A percentile compares a stretch with the other conserved stretches of the same genome.
Evolutionary conservation across 164 flowering plant species (phyloP).

Genomic region (Liquidambar formosana): DNA sequence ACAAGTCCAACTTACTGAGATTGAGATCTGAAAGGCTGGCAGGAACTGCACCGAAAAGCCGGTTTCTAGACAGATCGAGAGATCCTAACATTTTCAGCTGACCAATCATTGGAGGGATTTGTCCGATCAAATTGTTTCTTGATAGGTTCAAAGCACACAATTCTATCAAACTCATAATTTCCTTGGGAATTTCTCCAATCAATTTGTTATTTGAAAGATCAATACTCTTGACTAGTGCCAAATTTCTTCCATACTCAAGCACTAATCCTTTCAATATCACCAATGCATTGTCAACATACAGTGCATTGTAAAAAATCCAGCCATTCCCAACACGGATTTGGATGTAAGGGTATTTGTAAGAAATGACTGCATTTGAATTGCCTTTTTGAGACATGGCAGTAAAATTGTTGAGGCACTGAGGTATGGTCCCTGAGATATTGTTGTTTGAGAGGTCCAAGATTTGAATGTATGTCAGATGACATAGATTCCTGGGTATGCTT

Average conservation of each 20-base stretch:
- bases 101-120: slow-evolving; percentile 23
- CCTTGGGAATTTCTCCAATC: slow-evolving; percentile 24
- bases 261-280: slow-evolving; percentile 18
- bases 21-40: slow-evolving; percentile 5
- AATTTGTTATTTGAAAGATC: slow-evolving; percentile 31
- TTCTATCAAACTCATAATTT: background rate
- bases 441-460: slow-evolving; percentile 32
- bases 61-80: slow-evolving; percentile 29
- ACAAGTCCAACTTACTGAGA: slow-evolving; percentile 3
- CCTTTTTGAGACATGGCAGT: slow-evolving; percentile 8
- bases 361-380: background rate
- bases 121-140: slow-evolving; percentile 12
- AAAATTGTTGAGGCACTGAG: slow-evolving; percentile 26
- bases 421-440: slow-evolving; percentile 26
- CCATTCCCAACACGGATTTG: too few species aligned
- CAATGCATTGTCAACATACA: background rate
- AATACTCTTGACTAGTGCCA: slow-evolving; percentile 10
- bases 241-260: background rate
- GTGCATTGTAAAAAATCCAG: too few species aligned
- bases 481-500: slow-evolving; percentile 16
- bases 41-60: slow-evolving; percentile 30
- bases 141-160: slow-evolving; percentile 22
- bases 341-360: background rate
- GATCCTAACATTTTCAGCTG: slow-evolving; percentile 3
- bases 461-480: slow-evolving; percentile 10